phyloP scores from a whole-genome alignment of 805 yeast species.

The Cyberlindnera xishuangbannaensis region DNA sequence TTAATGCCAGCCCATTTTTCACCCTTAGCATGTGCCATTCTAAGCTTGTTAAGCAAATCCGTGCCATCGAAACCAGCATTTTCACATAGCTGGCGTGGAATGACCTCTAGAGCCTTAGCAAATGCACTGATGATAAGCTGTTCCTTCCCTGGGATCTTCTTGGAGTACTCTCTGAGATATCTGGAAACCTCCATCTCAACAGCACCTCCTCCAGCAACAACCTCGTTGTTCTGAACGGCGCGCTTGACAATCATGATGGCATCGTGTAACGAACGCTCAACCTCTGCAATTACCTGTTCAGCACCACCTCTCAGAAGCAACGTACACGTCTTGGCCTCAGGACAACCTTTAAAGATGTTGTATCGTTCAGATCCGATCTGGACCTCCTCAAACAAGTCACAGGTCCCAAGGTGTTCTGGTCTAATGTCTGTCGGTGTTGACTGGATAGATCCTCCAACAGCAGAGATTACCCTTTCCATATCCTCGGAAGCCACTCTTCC shows the following conservation, averaged over 20 bases:
- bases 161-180: constrained; percentile 79
- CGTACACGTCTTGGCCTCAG: constrained; percentile 90
- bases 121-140: constrained; percentile 88
- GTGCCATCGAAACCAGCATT: constrained; percentile 99
- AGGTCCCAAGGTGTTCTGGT: constrained; percentile 73
- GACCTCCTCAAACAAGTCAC: constrained; percentile 81
- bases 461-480: constrained; percentile 85
- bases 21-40: constrained; percentile 93
- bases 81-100: constrained; percentile 96
- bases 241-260: constrained; percentile 98
- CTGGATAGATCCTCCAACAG: constrained; percentile 91
- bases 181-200: constrained; percentile 95
- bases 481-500: constrained; percentile 90
- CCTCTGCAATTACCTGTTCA: constrained; percentile 96
- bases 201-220: constrained; percentile 99
- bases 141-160: constrained; percentile 90
- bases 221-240: constrained; percentile 76
- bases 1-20: constrained; percentile 91
- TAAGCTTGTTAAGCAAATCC: constrained; percentile 82
- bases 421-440: constrained; percentile 68
- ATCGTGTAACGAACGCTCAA: constrained; percentile 94
- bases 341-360: constrained; percentile 89
- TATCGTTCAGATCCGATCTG: constrained; percentile 96
- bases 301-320: constrained; percentile 95
- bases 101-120: constrained; percentile 91